These are phyloP conservation scores for Trematosphaeria pertusa DNA, from an alignment of 2,329 filamentous ascomycete genomes.

Conservation along the genomic window DNA sequence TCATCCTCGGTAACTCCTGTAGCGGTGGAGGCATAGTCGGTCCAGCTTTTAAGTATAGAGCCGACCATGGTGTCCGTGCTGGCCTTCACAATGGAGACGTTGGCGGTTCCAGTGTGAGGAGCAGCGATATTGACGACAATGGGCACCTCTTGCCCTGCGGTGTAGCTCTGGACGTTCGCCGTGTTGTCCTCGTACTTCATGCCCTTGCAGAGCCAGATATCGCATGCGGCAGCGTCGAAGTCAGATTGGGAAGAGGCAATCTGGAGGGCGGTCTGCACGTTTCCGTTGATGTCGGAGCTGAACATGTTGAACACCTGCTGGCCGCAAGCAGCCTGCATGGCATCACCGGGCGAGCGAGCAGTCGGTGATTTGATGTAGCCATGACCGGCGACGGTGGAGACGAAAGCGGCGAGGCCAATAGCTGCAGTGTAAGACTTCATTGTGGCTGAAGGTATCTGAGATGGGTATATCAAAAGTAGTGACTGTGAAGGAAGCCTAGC, in stretches of 20 bases:
- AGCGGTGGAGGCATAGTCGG: constrained; percentile 60
- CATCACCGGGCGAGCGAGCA: constrained; percentile 59
- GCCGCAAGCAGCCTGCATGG: constrained; percentile 62
- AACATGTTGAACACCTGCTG: constrained; percentile 62
- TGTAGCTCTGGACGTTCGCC: constrained; percentile 60
- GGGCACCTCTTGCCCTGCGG: constrained; percentile 55
- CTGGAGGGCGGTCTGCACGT: constrained; percentile 63
- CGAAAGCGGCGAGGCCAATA: constrained; percentile 51
- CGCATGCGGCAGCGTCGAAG: constrained; percentile 56
- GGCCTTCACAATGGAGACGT: constrained; percentile 66
- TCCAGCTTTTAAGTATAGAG: constrained; percentile 61
- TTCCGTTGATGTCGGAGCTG: constrained; percentile 62
- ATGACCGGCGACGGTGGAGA: constrained; percentile 59
- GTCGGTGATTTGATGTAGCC: constrained; percentile 59
- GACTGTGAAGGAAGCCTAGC: constrained; percentile 41
- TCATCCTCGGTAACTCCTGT: constrained; percentile 53
- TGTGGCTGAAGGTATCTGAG: constrained; percentile 30
- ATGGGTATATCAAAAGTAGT: constrained; percentile 22
- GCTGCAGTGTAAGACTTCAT: constrained; percentile 55
- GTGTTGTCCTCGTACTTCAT: constrained; percentile 64
- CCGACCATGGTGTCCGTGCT: constrained; percentile 61
- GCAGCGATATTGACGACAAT: constrained; percentile 58
- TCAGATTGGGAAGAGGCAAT: constrained; percentile 56
- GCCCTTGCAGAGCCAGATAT: constrained; percentile 66
- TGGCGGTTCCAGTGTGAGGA: constrained; percentile 63